These are phyloP conservation scores for Phylloporus rhodoxanthus DNA, from an alignment of 768 basidiomycete genomes.

Conservation along the genomic window DNA sequence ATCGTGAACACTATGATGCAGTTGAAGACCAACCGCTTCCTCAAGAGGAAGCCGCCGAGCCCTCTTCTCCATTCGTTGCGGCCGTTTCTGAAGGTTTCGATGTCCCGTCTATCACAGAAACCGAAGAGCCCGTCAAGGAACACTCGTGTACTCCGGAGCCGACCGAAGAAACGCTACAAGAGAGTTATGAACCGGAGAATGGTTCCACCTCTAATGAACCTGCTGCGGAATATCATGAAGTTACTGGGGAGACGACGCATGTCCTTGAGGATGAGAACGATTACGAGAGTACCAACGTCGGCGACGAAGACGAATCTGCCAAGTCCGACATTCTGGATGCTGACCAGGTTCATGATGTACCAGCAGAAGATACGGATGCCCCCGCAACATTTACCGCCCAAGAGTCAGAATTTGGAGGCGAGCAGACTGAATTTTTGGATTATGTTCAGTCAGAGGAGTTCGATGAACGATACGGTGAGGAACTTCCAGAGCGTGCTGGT, in stretches of 20 bases:
- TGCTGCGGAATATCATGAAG: conserved; percentile 15
- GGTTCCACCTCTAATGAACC: conserved; percentile 5
- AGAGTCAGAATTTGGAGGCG: conserved; percentile 21
- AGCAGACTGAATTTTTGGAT: conserved; percentile 32
- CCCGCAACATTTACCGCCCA: conserved; percentile 6
- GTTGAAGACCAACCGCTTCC: conserved; percentile 4
- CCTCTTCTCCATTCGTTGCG: neutral
- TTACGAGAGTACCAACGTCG: conserved; percentile 14
- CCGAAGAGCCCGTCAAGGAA: conserved; percentile 4
- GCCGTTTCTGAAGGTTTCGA: conserved; percentile 2
- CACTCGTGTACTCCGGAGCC: neutral
- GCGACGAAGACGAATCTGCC: conserved; percentile 15
- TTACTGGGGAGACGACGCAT: conserved; percentile 9
- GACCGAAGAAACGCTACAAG: conserved; percentile 7
- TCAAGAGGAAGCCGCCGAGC: conserved; percentile 2
- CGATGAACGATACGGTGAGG: conserved; percentile 33
- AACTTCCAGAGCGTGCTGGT: conserved; percentile 27
- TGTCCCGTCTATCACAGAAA: neutral
- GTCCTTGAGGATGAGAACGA: conserved; percentile 20
- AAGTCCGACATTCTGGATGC: conserved; percentile 23
- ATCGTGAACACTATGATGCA: conserved; percentile 7
- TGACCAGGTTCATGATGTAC: conserved; percentile 24
- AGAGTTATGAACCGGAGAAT: conserved; percentile 6
- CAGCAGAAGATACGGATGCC: conserved; percentile 20
- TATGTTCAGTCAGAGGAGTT: conserved; percentile 32